These are phyloP conservation scores for Teratosphaeria epicoccoides DNA, from an alignment of 2,329 filamentous ascomycete genomes.

Conservation along the genomic window DNA sequence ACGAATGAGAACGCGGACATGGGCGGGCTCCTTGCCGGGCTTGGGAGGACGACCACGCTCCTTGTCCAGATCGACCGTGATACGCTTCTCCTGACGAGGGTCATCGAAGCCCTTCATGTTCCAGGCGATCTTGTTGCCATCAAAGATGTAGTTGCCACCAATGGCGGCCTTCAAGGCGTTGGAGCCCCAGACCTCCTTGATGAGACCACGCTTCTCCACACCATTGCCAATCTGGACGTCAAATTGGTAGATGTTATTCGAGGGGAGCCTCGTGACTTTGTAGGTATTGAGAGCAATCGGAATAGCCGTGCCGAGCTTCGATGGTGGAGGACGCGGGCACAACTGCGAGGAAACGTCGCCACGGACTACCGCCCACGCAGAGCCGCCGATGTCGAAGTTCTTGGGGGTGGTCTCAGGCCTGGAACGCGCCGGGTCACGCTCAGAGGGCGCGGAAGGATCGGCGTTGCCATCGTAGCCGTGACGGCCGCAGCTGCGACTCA, in stretches of 20 bases:
- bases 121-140: slow-evolving; percentile 83
- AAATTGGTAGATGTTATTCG: slow-evolving; percentile 64
- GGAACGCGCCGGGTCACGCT: slow-evolving; percentile 5
- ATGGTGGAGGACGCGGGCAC: slow-evolving; percentile 27
- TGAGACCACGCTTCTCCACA: slow-evolving; percentile 52
- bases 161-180: slow-evolving; percentile 47
- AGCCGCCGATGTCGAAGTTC: slow-evolving; percentile 19
- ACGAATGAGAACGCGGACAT: slow-evolving; percentile 52
- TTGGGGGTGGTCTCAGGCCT: slow-evolving; percentile 6
- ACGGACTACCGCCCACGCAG: slow-evolving; percentile 21
- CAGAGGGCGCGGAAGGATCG: neutral
- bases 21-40: slow-evolving; percentile 29
- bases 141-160: slow-evolving; percentile 57
- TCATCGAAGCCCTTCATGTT: slow-evolving; percentile 31
- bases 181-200: slow-evolving; percentile 68
- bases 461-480: slow-evolving; percentile 7
- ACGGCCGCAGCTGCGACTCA: neutral
- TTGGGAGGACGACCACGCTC: slow-evolving; percentile 42
- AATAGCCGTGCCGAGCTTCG: slow-evolving; percentile 29
- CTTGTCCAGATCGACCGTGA: slow-evolving; percentile 62
- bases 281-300: slow-evolving; percentile 60
- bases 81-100: slow-evolving; percentile 21
- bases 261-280: slow-evolving; percentile 51
- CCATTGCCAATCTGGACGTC: slow-evolving; percentile 59
- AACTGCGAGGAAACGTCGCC: slow-evolving; percentile 9